These are phyloP conservation scores for Colletotrichum caudatum DNA, from an alignment of 2,329 filamentous ascomycete genomes.

Conservation along the genomic window DNA sequence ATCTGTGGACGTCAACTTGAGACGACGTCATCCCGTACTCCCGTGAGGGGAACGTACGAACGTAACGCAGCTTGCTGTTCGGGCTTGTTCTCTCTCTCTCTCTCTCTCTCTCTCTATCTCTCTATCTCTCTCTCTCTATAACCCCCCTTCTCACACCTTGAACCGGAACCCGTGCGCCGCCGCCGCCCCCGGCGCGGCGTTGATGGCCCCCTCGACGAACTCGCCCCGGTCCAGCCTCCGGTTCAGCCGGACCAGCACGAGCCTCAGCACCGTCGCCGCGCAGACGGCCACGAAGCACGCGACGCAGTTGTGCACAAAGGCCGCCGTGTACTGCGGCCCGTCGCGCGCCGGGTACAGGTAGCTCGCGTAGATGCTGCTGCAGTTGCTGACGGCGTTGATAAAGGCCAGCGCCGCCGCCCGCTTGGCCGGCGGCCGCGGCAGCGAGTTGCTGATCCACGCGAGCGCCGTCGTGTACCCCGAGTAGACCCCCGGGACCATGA, in stretches of 20 bases:
- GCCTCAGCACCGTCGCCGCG: conserved; percentile 71
- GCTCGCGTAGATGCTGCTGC: conserved; percentile 70
- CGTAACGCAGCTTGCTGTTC: neutral
- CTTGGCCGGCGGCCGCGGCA: conserved; percentile 82
- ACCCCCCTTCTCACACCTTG: conserved; percentile 58
- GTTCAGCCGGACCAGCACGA: conserved; percentile 75
- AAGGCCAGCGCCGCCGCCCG: conserved; percentile 76
- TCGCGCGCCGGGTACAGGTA: conserved; percentile 73
- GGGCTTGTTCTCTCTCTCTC: no score
- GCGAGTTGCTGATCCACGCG: conserved; percentile 79
- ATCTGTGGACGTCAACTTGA: neutral
- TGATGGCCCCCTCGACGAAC: conserved; percentile 66
- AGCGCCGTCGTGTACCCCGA: conserved; percentile 70
- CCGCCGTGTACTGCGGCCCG: conserved; percentile 61
- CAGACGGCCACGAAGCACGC: conserved; percentile 74
- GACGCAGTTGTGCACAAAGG: conserved; percentile 76
- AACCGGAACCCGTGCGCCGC: conserved; percentile 75
- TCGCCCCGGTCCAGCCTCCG: conserved; percentile 76
- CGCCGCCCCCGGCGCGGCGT: conserved; percentile 66
- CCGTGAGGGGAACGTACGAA: neutral
- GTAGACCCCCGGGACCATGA: conserved; percentile 55
- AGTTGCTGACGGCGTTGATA: conserved; percentile 73
- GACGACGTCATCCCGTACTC: neutral
- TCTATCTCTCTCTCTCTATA: neutral
- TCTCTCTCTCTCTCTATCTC: neutral